These are phyloP conservation scores for Mucor velutinosus DNA, from an alignment of 371 early-diverging fungal genomes.

Conservation along the genomic window DNA sequence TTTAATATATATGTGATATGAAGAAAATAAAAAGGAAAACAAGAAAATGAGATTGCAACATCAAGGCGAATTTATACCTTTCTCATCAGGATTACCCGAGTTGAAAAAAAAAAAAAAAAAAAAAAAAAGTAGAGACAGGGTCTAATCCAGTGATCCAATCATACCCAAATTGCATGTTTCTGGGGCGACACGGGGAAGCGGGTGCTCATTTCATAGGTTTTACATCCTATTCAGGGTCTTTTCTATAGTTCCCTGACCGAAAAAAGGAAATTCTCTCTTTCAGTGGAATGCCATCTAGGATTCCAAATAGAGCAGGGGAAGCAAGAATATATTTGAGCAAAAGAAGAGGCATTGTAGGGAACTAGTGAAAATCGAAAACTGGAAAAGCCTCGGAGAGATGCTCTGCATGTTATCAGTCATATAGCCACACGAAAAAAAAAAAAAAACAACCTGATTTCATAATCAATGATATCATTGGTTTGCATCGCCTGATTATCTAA, in stretches of 20 bases:
- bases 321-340: neutral
- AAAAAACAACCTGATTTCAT: conserved; percentile 2
- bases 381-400: neutral
- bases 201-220: conserved; percentile 9
- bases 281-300: neutral
- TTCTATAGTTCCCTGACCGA: neutral
- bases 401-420: conserved; percentile 1
- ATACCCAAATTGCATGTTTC: conserved; percentile 7
- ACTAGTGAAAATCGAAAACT: neutral
- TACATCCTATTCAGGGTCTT: conserved; percentile 14
- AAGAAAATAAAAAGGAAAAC: conserved; percentile 5
- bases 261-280: conserved; percentile 5
- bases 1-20: neutral
- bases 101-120: conserved; percentile 8
- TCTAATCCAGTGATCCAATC: conserved; percentile 17
- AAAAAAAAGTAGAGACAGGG: conserved; percentile 15
- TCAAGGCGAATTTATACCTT: conserved; percentile 3
- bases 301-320: neutral
- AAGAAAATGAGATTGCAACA: neutral
- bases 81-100: conserved; percentile 13
- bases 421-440: conserved; percentile 10
- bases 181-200: conserved; percentile 24
- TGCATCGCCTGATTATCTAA: neutral
- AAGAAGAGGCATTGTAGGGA: neutral
- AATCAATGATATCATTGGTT: conserved; percentile 1